phyloP scores from a whole-genome alignment of 345 rosid genomes.

The Eucalyptus paniculata region DNA sequence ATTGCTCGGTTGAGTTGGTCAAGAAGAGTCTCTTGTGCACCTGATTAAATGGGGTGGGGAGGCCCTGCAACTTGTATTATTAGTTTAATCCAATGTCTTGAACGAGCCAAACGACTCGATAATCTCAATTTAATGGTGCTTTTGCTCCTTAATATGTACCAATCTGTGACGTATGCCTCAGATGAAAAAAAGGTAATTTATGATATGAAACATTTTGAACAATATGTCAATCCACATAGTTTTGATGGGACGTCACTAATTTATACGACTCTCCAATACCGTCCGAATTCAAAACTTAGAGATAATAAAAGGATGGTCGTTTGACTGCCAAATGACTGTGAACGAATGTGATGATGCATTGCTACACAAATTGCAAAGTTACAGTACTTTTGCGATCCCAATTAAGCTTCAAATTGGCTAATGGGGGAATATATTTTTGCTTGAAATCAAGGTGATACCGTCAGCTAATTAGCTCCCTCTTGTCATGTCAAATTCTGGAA shows the following conservation, averaged over 20 bases:
- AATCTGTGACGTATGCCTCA: neutral
- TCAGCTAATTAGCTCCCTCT: neutral
- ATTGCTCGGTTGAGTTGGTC: neutral
- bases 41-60: neutral
- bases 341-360: neutral
- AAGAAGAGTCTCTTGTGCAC: neutral
- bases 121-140: neutral
- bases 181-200: too few relatives aligned
- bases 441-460: neutral
- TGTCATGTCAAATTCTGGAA: neutral
- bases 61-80: neutral
- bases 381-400: neutral
- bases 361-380: neutral
- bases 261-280: accelerated
- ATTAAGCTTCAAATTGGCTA: neutral
- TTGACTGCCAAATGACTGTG: accelerated
- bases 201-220: neutral
- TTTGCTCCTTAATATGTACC: neutral
- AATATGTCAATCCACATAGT: accelerated
- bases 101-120: neutral
- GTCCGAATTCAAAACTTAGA: accelerated
- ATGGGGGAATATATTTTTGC: neutral
- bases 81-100: neutral
- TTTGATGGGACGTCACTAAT: neutral
- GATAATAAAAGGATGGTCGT: neutral